These are phyloP conservation scores for Nakazawaea populi DNA, from an alignment of 805 yeast species.

Conservation along the genomic window DNA sequence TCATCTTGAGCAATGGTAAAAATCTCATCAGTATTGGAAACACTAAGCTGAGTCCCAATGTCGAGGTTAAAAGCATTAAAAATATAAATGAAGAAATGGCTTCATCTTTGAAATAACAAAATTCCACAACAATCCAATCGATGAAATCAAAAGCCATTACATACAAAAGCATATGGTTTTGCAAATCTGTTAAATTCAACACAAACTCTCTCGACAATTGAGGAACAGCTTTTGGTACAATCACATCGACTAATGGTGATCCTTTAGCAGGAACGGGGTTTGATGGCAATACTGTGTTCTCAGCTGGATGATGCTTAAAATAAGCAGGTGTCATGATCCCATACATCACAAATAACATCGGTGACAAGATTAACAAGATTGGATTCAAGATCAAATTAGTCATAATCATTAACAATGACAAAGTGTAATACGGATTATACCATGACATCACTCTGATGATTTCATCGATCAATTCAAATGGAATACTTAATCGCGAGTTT, in stretches of 20 bases:
- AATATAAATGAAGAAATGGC: slow-evolving; percentile 48
- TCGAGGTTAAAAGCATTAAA: slow-evolving; percentile 25
- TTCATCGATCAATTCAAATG: slow-evolving; percentile 57
- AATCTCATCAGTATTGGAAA: slow-evolving; percentile 13
- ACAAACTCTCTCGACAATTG: slow-evolving; percentile 75
- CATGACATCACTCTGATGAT: slow-evolving; percentile 53
- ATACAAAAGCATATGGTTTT: slow-evolving; percentile 69
- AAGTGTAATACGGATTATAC: slow-evolving; percentile 56
- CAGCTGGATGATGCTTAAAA: slow-evolving; percentile 56
- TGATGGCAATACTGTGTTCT: slow-evolving; percentile 22
- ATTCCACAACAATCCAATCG: slow-evolving; percentile 41
- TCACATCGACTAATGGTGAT: slow-evolving; percentile 42
- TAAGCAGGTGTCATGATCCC: slow-evolving; percentile 67
- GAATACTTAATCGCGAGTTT: slow-evolving; percentile 55
- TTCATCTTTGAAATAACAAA: slow-evolving; percentile 62
- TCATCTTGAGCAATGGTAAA: slow-evolving; percentile 14
- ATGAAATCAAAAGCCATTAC: slow-evolving; percentile 56
- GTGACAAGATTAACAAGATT: slow-evolving; percentile 43
- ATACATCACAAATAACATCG: slow-evolving; percentile 46
- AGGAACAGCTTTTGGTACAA: slow-evolving; percentile 64
- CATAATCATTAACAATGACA: slow-evolving; percentile 46
- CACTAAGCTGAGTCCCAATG: not conserved
- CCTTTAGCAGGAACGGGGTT: slow-evolving; percentile 46
- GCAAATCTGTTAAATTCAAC: slow-evolving; percentile 76
- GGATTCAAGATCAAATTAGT: slow-evolving; percentile 52